Evolutionary conservation across 768 basidiomycete genomes (phyloP), one percentile per base, ranked within the genome.

Genomic region (Suillus subalutaceus): DNA sequence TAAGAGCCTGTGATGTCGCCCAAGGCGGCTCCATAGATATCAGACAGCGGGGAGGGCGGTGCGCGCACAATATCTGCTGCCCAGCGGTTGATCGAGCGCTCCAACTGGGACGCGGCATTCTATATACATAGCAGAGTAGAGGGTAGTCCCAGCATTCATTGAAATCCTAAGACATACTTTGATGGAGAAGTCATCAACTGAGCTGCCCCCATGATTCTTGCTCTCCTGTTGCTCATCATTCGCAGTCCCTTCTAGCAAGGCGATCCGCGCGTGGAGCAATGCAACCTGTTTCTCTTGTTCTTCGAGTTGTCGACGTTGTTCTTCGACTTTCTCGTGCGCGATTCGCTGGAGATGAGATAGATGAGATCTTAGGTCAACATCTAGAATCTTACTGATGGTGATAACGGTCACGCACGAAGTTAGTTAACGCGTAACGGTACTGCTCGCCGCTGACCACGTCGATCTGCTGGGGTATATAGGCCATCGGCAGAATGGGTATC

Each of bases 131-230:
- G 50, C 46, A 57, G 15, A 63, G 7, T 37, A 18, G 55, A 50
- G 50, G 32, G 23, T 30, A 61, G n/a, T n/a, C 10, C 32, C 18
- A 30, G 12, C 3, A 23, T 35, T 26, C n/a, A n/a, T 52, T 32
- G 38, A 3, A 10, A 37, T 40, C 40, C 56, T 16, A 60, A 63
- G 6, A 74, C 85, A 18, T 63, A 90, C 93, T 82, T 88, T 91
- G 80, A 96, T 94, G 6, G 93, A 93, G 77, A 94, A 94, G 75
- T 96, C 93, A 72, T 94, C 93, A 56, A 94, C 83, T 0, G 91
- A 89, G 72, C 84, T 87, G 32, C 86, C 86, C 66, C 86, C 84
- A 55, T 82, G 83, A 23, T 73, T 79, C 13, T 62, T 18, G 26
- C 63, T 52, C 20, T 71, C 57, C 46, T 62, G 61, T 63, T 78